A percentile compares a stretch with the other conserved stretches of the same genome.
Conservation (phyloP, 2,329 filamentous ascomycete genomes). For the Diaporthe aspalathi region DNA sequence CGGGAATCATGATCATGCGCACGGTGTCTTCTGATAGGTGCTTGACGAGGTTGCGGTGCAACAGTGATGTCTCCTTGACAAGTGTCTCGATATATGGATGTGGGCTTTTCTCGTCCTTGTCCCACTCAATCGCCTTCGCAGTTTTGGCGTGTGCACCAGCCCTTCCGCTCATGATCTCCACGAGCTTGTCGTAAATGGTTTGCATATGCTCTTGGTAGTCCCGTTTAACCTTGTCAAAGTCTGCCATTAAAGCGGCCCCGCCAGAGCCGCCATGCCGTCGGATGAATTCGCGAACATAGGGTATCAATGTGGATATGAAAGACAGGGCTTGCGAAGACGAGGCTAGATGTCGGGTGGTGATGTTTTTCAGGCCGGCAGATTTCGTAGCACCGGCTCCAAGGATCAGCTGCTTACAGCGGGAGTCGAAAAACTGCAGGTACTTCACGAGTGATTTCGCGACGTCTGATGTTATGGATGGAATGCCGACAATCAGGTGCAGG, state of each 20-base stretch:
- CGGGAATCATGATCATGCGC: constrained; percentile 84
- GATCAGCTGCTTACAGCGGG: constrained; percentile 94
- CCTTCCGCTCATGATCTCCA: constrained; percentile 89
- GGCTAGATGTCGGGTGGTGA: constrained; percentile 94
- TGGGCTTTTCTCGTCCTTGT: constrained; percentile 55
- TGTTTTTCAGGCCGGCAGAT: constrained; percentile 92
- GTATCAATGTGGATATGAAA: constrained; percentile 87
- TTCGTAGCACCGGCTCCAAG: constrained; percentile 91
- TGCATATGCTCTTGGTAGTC: constrained; percentile 90
- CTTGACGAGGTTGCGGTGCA: constrained; percentile 86
- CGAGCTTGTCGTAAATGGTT: constrained; percentile 90
- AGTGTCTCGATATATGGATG: constrained; percentile 88
- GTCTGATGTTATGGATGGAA: constrained; percentile 89
- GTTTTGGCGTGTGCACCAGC: constrained; percentile 79
- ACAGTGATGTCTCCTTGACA: constrained; percentile 84
- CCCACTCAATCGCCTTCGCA: constrained; percentile 81
- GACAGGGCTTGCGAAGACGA: constrained; percentile 89
- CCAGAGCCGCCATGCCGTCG: constrained; percentile 75
- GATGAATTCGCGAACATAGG: constrained; percentile 91
- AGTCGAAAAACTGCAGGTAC: constrained; percentile 94
- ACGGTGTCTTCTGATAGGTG: constrained; percentile 83
- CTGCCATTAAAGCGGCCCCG: constrained; percentile 73
- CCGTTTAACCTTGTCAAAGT: constrained; percentile 89
- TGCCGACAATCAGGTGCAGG: constrained; percentile 82
- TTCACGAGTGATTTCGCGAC: constrained; percentile 83